Evolutionary conservation across 768 basidiomycete genomes (phyloP), one percentile per base, ranked within the genome.

Genomic region (Baorangia bicolor): DNA sequence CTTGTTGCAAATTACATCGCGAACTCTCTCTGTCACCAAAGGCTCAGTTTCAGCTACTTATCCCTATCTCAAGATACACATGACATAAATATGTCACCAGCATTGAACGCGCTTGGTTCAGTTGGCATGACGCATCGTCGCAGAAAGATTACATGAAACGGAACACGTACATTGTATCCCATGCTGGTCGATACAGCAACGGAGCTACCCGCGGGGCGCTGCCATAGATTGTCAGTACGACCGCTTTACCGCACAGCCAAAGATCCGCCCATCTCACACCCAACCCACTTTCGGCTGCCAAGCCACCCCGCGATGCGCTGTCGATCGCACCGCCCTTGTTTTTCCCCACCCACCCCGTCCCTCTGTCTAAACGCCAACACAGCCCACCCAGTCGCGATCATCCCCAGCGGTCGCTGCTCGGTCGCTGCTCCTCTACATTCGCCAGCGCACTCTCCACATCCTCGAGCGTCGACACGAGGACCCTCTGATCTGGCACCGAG

Each of bases 381-480:
- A 3, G 87, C 81, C 95, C 95, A 99, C 2, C 97, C 97, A 62
- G 98, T 79, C 30, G 98, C 80, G 69, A 98, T 89, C 90, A 99
- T 94, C 10, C 94, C 97, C 0, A 97, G 97, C 18, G 95, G 94
- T 34, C 95, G 75, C n/a, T n/a, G n/a, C n/a, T n/a, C n/a, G n/a
- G n/a, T n/a, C n/a, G n/a, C 70, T 98, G 94, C 63, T 92, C 90
- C 9, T 90, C 93, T 2, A 80, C 74, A 57, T 80, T 83, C 53
- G 87, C 86, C 69, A 98, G 68, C 2, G 89, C 93, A 18, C 71
- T 72, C 16, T 81, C 82, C 37, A 98, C 82, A 63, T 87, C 79
- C 51, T 73, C 77, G 46, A 99, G 68, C 1, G 95, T 98, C 18
- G 88, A 89, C 28, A 79, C 78, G 21, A 97, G 78, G 3, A 90